Evolutionary conservation across 768 basidiomycete species (phyloP).

Genomic region (Pleurotus salmoneostramineus): DNA sequence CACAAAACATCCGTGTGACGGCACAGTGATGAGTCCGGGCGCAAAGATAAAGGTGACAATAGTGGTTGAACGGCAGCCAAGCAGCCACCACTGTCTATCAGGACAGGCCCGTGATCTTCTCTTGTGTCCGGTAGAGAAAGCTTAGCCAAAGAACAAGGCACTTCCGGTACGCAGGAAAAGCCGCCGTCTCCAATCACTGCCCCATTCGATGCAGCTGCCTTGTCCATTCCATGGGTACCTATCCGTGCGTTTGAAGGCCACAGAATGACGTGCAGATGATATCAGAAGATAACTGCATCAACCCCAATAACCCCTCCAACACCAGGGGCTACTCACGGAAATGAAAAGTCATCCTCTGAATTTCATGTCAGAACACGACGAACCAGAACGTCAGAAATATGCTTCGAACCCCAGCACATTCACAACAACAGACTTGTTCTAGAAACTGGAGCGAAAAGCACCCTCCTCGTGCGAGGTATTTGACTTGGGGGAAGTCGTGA

Average conservation of each 20-base stretch:
- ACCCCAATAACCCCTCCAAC: background rate
- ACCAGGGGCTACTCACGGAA: background rate
- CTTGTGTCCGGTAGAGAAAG: too few relatives aligned
- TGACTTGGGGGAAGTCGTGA: background rate
- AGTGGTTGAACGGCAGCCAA: too few relatives aligned
- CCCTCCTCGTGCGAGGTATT: background rate
- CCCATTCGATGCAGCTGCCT: too few relatives aligned
- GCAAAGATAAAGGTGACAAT: background rate
- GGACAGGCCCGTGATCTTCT: too few relatives aligned
- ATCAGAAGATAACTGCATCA: background rate
- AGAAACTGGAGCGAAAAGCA: background rate
- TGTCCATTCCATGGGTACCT: too few relatives aligned
- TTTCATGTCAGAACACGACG: background rate
- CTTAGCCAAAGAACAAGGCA: too few relatives aligned
- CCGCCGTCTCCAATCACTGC: too few relatives aligned
- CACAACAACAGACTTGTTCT: background rate
- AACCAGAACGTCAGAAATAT: background rate
- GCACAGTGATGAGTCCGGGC: background rate
- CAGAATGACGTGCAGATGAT: background rate
- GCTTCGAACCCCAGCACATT: background rate
- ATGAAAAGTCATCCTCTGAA: background rate
- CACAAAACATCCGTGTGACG: background rate
- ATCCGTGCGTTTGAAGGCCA: too few relatives aligned
- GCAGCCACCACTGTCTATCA: too few relatives aligned
- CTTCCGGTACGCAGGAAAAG: too few relatives aligned